phyloP scores from a whole-genome alignment of 75 land plant genomes.

The Selaginella moellendorffii region DNA sequence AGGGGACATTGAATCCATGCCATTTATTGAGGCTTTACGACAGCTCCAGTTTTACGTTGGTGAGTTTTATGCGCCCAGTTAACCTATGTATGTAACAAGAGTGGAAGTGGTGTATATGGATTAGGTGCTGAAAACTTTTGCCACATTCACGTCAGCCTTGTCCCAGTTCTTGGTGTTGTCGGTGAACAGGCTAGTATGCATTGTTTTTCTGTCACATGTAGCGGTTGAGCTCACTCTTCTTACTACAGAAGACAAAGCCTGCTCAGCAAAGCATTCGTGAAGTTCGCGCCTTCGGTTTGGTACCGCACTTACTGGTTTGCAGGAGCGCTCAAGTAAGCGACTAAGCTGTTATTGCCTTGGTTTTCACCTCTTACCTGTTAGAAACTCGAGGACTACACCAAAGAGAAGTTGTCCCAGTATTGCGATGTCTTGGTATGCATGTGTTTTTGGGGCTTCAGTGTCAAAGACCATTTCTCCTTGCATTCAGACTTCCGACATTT shows the following conservation, averaged over 20 bases:
- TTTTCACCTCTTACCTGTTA: slow-evolving; percentile 19
- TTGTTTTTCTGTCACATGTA: background rate
- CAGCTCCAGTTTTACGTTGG: slow-evolving; percentile 89
- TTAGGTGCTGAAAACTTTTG: slow-evolving; percentile 79
- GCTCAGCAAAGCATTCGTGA: slow-evolving; percentile 90
- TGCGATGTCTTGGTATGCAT: slow-evolving; percentile 79
- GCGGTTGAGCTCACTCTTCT: too few relatives aligned
- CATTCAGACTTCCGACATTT: slow-evolving; percentile 52
- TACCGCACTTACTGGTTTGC: slow-evolving; percentile 73
- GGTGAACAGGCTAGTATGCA: slow-evolving; percentile 61
- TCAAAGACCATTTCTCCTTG: background rate
- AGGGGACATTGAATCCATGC: slow-evolving; percentile 99
- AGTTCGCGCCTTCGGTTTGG: slow-evolving; percentile 69
- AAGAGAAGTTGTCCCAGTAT: slow-evolving; percentile 80
- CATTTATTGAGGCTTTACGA: slow-evolving; percentile 80
- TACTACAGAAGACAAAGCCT: slow-evolving; percentile 84
- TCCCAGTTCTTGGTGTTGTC: slow-evolving; percentile 85
- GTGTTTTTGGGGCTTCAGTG: too few relatives aligned
- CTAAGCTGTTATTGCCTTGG: too few relatives aligned
- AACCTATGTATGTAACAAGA: too few relatives aligned
- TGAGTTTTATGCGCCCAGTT: too few relatives aligned
- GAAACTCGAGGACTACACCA: slow-evolving; percentile 54
- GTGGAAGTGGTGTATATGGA: background rate
- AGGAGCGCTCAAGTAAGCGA: slow-evolving; percentile 55
- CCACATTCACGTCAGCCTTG: slow-evolving; percentile 83